These are phyloP conservation scores for Fusarium tanahbumbuense DNA, from an alignment of 2,329 filamentous ascomycete genomes.

Conservation along the genomic window DNA sequence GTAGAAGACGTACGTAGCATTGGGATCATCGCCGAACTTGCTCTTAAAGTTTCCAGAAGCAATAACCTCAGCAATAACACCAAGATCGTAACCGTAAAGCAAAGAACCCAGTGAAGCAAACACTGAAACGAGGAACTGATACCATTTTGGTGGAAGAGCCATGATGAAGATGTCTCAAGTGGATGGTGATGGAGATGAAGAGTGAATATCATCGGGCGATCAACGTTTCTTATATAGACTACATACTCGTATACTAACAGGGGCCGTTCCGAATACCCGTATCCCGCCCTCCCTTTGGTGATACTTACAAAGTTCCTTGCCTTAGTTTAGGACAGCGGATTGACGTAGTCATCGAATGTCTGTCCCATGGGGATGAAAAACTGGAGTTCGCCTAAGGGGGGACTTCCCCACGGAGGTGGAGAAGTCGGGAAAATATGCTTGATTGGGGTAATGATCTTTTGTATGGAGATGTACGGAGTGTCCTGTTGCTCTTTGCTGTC, in stretches of 20 bases:
- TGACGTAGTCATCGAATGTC: conserved; percentile 2
- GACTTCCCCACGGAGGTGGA: conserved; percentile 23
- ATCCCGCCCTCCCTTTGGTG: neutral
- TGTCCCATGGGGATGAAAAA: conserved; percentile 1
- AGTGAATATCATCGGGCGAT: neutral
- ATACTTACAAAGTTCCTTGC: neutral
- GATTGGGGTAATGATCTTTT: conserved; percentile 3
- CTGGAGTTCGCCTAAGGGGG: conserved; percentile 4
- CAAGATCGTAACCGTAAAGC: conserved; percentile 29
- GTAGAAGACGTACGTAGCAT: conserved; percentile 10
- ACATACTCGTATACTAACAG: conserved; percentile 4
- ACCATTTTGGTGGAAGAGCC: conserved; percentile 59
- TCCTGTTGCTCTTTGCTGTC: neutral
- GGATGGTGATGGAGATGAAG: neutral
- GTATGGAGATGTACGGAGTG: neutral
- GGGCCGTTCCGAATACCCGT: conserved; percentile 14
- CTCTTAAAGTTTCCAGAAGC: conserved; percentile 22
- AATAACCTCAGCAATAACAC: conserved; percentile 31
- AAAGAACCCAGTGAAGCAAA: conserved; percentile 29
- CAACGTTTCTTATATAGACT: conserved; percentile 16
- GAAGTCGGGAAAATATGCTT: conserved; percentile 12
- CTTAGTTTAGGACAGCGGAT: neutral
- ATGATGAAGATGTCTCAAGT: conserved; percentile 43
- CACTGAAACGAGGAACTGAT: conserved; percentile 60
- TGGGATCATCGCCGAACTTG: conserved; percentile 15